phyloP scores from a whole-genome alignment of 2,329 filamentous ascomycete species.

The Sordariomycetes sp. region DNA sequence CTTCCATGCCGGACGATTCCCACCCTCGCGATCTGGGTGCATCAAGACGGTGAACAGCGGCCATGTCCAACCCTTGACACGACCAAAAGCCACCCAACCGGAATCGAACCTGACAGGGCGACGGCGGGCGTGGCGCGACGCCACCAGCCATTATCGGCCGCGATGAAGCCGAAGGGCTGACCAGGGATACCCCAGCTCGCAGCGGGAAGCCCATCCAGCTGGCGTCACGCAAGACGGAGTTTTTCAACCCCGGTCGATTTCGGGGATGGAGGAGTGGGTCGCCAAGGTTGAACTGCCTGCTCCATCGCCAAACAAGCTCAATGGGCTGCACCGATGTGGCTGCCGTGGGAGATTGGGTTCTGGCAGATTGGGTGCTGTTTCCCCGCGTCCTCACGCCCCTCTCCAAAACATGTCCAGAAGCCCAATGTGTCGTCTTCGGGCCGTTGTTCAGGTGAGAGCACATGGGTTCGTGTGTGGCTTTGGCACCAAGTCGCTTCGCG shows the following conservation, averaged over 20 bases:
- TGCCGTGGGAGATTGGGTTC: neutral
- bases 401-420: neutral
- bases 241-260: neutral
- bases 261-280: neutral
- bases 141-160: slow-evolving; percentile 2
- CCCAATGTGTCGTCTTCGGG: neutral
- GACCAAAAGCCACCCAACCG: neutral
- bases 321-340: neutral
- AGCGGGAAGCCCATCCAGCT: neutral
- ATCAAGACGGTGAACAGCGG: neutral
- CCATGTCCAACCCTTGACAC: neutral
- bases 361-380: neutral
- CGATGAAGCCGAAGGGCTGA: neutral
- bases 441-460: slow-evolving; percentile 4
- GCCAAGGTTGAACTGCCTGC: neutral
- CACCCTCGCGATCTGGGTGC: too few relatives aligned
- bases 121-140: neutral
- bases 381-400: neutral
- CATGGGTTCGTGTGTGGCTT: neutral
- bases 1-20: too few relatives aligned
- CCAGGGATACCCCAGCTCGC: neutral
- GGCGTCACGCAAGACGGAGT: neutral
- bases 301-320: neutral
- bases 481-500: neutral
- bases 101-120: neutral